Base-by-base conservation (phyloP, 140 eudicot species). In the Ambrosia hybrid region DNA sequence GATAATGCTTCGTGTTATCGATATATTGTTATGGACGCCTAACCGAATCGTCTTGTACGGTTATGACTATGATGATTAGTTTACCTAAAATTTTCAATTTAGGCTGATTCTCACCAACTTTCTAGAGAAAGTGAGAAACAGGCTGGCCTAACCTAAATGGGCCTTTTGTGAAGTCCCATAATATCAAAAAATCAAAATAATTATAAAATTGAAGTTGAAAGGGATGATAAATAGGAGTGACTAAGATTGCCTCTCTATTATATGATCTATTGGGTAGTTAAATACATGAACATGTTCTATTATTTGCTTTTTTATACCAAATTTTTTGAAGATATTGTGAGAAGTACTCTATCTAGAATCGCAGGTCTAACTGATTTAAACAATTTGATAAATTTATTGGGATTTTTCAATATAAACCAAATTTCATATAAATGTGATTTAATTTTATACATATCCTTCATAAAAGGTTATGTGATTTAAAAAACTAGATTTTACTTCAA, bases 221-320 rank as follows among this genome's bases (percentile, higher is more conserved):
- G n/a, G n/a, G n/a, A n/a, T n/a, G n/a, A n/a, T n/a, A n/a, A n/a
- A n/a, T n/a, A n/a, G n/a, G 66, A 51, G 56, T 14, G 60, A 41
- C 2, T 9, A 37, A 33, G 63, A 36, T n/a, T 8, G 12, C 38
- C 15, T 37, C 59, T 63, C 10, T 2, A 0, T 51, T 70, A 41
- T 62, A 61, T 48, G 77, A 53, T 70, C 73, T 33, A 38, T 14
- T 41, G 30, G 39, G 5, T 70, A 38, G 26, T 39, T 26, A 39
- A n/a, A 62, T 51, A 21, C 38, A 2, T 52, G 34, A 14, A 51
- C 53, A 53, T 36, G 38, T 30, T 78, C 34, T 17, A 4, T 70
- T 58, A 7, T 34, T 78, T 16, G 77, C 73, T 63, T 34, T 7
- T 53, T 63, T 71, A 63, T 60, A 21, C 46, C 68, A 63, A 78